phyloP scores from a whole-genome alignment of 2,329 filamentous ascomycete genomes.

The Nothophaeocryptopus gaeumannii region DNA sequence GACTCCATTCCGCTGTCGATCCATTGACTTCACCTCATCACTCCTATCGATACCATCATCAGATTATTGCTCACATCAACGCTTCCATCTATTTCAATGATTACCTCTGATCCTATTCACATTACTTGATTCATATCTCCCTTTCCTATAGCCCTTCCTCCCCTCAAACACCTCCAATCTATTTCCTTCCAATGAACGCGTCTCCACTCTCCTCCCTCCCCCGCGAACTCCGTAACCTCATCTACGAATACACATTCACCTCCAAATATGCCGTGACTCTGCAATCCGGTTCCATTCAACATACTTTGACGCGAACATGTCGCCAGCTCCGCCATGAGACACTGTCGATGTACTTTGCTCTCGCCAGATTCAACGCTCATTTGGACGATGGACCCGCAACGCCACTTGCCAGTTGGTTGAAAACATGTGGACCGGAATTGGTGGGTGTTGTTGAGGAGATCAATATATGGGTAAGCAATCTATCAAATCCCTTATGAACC shows the following conservation, averaged over 20 bases:
- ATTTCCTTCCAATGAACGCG: background rate
- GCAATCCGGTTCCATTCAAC: constrained; percentile 14
- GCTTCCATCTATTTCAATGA: too few relatives aligned
- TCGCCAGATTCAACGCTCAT: constrained; percentile 28
- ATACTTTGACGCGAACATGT: constrained; percentile 23
- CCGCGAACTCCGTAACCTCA: constrained; percentile 23
- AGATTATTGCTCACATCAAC: too few relatives aligned
- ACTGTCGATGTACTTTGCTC: constrained; percentile 22
- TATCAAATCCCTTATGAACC: too few relatives aligned
- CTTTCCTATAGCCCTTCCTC: background rate
- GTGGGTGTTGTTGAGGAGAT: constrained; percentile 20
- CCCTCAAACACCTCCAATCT: background rate
- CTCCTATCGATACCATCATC: too few relatives aligned
- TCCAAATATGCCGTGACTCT: constrained; percentile 24
- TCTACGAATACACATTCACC: constrained; percentile 24
- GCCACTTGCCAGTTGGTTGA: constrained; percentile 24
- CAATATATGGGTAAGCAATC: constrained; percentile 23
- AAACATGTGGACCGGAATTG: constrained; percentile 15
- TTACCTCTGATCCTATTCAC: too few relatives aligned
- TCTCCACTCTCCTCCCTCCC: constrained; percentile 2
- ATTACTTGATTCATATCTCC: too few relatives aligned
- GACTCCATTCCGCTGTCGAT: too few relatives aligned
- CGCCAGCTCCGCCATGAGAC: constrained; percentile 24
- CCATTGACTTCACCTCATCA: too few relatives aligned
- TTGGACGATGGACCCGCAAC: constrained; percentile 27